Conservation (phyloP, 352 stramenopile genomes). For the Phytophthora citrophthora region DNA sequence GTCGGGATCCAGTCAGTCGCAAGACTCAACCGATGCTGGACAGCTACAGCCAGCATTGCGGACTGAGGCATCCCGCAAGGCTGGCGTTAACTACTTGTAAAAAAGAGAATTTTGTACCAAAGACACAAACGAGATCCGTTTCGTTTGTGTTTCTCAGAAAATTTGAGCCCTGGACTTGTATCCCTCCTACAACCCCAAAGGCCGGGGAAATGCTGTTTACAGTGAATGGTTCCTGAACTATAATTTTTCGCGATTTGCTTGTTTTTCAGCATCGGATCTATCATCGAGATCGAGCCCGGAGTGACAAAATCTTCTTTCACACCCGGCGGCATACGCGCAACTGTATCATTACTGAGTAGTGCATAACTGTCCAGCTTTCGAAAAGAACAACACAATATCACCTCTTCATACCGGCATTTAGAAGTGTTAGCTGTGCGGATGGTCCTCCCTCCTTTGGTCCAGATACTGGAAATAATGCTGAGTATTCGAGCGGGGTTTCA, state of each 20-base stretch:
- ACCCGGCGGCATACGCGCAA: conserved; percentile 29
- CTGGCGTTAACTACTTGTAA: conserved; percentile 30
- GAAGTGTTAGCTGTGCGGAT: too few relatives aligned
- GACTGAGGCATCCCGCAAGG: conserved; percentile 32
- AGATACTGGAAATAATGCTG: not conserved
- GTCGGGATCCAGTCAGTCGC: too few relatives aligned
- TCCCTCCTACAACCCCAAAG: conserved; percentile 53
- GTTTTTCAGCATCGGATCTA: conserved; percentile 13
- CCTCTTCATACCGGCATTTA: not conserved
- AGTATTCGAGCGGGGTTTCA: conserved; percentile 10
- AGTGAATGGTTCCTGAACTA: conserved; percentile 42
- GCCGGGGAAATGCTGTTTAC: conserved; percentile 43
- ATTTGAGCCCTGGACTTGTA: conserved; percentile 40
- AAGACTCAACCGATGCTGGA: too few relatives aligned
- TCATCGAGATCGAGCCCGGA: conserved; percentile 17
- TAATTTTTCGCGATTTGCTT: conserved; percentile 20
- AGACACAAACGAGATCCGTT: conserved; percentile 41
- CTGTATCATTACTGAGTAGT: conserved; percentile 15
- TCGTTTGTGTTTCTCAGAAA: conserved; percentile 20
- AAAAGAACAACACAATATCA: conserved; percentile 45
- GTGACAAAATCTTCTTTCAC: conserved; percentile 6
- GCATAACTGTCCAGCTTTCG: conserved; percentile 30
- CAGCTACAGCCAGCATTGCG: too few relatives aligned
- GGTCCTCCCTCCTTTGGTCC: too few relatives aligned
- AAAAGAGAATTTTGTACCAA: conserved; percentile 27